Conservation (phyloP, 495 filamentous ascomycete genomes). For the Chaetomidium leptoderma region DNA sequence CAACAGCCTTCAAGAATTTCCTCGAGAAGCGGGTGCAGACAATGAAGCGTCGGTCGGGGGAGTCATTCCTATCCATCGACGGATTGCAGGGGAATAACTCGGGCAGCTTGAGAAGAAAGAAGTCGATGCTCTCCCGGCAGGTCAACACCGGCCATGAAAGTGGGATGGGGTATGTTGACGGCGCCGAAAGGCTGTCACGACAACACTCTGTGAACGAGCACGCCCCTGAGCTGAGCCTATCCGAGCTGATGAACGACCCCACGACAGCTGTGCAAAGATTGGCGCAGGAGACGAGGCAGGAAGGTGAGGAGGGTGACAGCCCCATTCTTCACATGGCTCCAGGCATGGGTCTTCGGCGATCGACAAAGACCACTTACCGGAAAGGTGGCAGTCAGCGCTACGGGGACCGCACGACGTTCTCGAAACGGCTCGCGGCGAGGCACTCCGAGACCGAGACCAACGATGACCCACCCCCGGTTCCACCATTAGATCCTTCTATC, state of each 20-base stretch:
- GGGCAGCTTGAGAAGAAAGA: conserved; percentile 72
- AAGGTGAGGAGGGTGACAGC: conserved; percentile 58
- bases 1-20: conserved; percentile 94
- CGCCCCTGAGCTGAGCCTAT: conserved; percentile 60
- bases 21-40: conserved; percentile 86
- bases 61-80: conserved; percentile 62
- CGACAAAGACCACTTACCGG: conserved; percentile 88
- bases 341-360: conserved; percentile 75
- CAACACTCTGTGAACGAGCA: conserved; percentile 60
- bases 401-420: conserved; percentile 53
- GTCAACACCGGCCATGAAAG: conserved; percentile 67
- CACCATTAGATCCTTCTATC: conserved; percentile 46
- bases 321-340: conserved; percentile 77
- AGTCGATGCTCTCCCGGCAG: conserved; percentile 92
- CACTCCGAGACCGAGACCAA: conserved; percentile 55
- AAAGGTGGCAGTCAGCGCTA: conserved; percentile 64
- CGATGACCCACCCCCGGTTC: conserved; percentile 49
- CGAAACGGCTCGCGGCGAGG: conserved; percentile 60
- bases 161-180: conserved; percentile 71
- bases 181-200: conserved; percentile 76
- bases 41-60: conserved; percentile 79
- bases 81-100: conserved; percentile 59
- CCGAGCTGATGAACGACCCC: conserved; percentile 77
- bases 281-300: conserved; percentile 44
- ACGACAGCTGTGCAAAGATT: conserved; percentile 63